phyloP scores from a whole-genome alignment of 768 basidiomycete species.

The Lentinula detonsa region DNA sequence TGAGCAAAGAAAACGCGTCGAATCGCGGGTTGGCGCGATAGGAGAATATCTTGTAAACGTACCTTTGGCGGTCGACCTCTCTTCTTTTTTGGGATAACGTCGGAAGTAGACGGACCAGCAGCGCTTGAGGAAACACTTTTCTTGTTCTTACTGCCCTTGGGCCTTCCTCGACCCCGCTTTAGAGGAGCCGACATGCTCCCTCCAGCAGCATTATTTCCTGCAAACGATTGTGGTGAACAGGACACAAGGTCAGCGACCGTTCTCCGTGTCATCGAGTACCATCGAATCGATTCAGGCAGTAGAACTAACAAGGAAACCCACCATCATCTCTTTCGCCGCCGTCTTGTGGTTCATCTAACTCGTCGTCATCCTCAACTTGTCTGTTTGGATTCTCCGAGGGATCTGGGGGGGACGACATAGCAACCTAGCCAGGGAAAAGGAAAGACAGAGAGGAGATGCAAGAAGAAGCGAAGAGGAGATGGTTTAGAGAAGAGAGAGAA shows the following conservation, averaged over 20 bases:
- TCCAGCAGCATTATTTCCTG: constrained; percentile 30
- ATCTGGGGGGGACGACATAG: constrained; percentile 38
- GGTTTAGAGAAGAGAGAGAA: constrained; percentile 26
- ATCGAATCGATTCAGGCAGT: constrained; percentile 10
- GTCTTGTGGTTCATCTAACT: constrained; percentile 28
- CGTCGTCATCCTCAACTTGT: constrained; percentile 28
- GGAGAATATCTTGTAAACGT: constrained; percentile 17
- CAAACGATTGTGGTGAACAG: constrained; percentile 18
- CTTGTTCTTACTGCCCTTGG: constrained; percentile 83
- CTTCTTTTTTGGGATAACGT: constrained; percentile 35
- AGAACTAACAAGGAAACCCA: constrained; percentile 10
- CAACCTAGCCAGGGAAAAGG: constrained; percentile 24
- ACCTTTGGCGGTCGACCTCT: constrained; percentile 69
- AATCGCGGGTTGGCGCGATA: constrained; percentile 16
- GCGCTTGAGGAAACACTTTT: constrained; percentile 27
- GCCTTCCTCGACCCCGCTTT: constrained; percentile 84
- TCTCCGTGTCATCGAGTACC: constrained; percentile 14
- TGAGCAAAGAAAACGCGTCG: constrained; percentile 15
- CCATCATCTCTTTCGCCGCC: constrained; percentile 24
- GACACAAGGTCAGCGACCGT: constrained; percentile 16
- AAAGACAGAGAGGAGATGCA: constrained; percentile 9
- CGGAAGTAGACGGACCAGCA: constrained; percentile 27
- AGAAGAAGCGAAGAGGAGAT: constrained; percentile 10
- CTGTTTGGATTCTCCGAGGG: constrained; percentile 29
- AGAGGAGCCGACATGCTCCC: constrained; percentile 25